phyloP scores from a whole-genome alignment of 139 green algal genomes.

The Coccomyxa sp. region DNA sequence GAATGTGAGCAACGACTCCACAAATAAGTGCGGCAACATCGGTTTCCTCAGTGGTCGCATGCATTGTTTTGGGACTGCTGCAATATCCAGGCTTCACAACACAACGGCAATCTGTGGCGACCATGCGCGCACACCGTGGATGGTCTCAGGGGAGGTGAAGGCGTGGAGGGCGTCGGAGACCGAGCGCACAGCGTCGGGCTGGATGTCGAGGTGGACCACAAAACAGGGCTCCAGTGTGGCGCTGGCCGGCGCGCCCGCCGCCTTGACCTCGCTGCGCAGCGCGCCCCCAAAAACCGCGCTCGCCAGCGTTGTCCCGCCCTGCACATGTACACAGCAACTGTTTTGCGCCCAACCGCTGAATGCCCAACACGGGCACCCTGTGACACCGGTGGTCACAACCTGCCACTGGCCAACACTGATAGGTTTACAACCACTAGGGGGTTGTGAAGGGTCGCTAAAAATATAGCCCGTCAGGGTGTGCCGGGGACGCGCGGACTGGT shows the following conservation, averaged over 20 bases:
- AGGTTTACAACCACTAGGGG: no score
- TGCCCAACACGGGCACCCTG: no score
- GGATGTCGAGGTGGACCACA: slow-evolving; percentile 40
- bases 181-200: not conserved
- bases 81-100: not conserved
- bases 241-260: slow-evolving; percentile 14
- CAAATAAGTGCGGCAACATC: no score
- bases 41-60: no score
- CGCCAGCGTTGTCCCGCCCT: slow-evolving; percentile 23
- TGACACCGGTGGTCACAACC: no score
- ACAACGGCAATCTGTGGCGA: not conserved
- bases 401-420: no score
- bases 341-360: no score
- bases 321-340: not conserved
- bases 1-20: no score
- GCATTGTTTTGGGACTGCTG: no score
- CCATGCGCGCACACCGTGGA: slow-evolving; percentile 1
- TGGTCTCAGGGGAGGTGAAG: slow-evolving; percentile 9
- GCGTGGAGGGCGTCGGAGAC: slow-evolving; percentile 3
- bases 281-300: slow-evolving; percentile 30
- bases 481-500: no score
- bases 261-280: slow-evolving; percentile 10
- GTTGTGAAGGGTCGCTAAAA: no score
- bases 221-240: slow-evolving; percentile 68
- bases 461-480: no score